Base-by-base conservation (phyloP, 2,329 filamentous ascomycete species). In the Aspergillus quadricinctus region DNA sequence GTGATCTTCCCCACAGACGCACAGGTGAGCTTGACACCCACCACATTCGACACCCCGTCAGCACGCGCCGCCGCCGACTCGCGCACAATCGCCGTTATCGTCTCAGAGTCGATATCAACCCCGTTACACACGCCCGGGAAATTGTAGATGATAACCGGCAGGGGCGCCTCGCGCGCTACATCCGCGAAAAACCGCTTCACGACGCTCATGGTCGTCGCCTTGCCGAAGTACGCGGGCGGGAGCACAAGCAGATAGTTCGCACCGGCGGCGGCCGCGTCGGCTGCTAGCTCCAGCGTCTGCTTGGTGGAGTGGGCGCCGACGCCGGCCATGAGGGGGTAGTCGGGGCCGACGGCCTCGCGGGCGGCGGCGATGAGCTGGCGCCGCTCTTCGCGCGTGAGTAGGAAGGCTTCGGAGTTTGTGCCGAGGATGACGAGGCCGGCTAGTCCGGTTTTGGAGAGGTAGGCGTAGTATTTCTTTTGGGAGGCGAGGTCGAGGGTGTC, bases 71-170 rank as follows among this genome's bases (percentile, higher is more conserved):
- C 59, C 1, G 66, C 65, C 29, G 79, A 75, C 58, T 79, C 70
- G 29, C 69, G 70, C 1, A 82, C 83, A 25, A 88, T 77, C 25
- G 70, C 70, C 1, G 80, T 75, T 49, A 89, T 84, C 0, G 80
- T 79, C 50, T 83, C 85, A 1, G 84, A 87, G 69, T 88, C 86
- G 25, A 89, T 75, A 67, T 89, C 87, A 3, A 89, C 76, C 25
- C 86, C 86, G 60, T 87, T 86, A 65, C 83, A 87, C 21, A 89
- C 85, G 11, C 77, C 83, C 0, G 87, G 87, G 72, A 88, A 89
- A 70, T 88, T 88, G 72, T 88, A 88, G 14, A 88, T 72, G 43
- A 89, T 78, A 31, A 88, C 75, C 0, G 85, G 85, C 2, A 88
- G 69, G 1, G 78, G 72, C 1, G 76, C 77, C 50, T 75, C 70